Evolutionary conservation across 2,329 filamentous ascomycete species (phyloP), one percentile per base, ranked within the genome.

Genomic region (Coniochaeta hoffmannii): DNA sequence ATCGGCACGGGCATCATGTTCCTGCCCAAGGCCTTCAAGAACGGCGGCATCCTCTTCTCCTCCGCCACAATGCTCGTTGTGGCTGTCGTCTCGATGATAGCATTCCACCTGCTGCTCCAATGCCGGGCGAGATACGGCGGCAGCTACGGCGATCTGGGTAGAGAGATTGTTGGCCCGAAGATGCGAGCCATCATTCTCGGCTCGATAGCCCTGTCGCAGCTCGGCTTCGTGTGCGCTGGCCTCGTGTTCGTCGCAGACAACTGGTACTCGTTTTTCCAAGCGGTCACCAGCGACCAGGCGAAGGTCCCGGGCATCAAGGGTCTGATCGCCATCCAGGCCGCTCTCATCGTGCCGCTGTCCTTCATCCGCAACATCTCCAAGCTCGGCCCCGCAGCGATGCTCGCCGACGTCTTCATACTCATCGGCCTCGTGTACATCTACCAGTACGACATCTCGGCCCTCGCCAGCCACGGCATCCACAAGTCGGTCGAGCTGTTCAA

Each of bases 1-100:
- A 81, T 91, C 54, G 88, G 88, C 50, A 91, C 88, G 0, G 88
- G 88, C 58, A 90, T 91, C 67, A 89, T 91, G 83, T 91, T 91
- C 65, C 68, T 91, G 46, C 88, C 88, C 50, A 90, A 89, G 65
- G 88, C 88, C 0, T 91, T 90, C 71, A 82, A 83, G 64, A 91
- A 91, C 60, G 88, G 88, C 34, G 88, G 88, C 24, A 85, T 91
- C 53, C 73, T 90, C 11, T 91, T 91, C 66, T 90, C 87, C 0
- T 85, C 83, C 0, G 70, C 89, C 52, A 85, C 85, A 0, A 78
- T 91, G 60, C 69, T 90, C 49, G 71, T 75, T 10, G 80, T 90
- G 2, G 85, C 88, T 1, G 66, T 80, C 19, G 71, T 90, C 61
- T 88, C 86, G 46, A 87, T 84, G 63, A 66, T 87, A 11, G 88